A percentile compares a stretch with the other conserved stretches of the same genome.
phyloP scores from a whole-genome alignment of 108 stramenopile species.

The Stephanodiscus triporus region DNA sequence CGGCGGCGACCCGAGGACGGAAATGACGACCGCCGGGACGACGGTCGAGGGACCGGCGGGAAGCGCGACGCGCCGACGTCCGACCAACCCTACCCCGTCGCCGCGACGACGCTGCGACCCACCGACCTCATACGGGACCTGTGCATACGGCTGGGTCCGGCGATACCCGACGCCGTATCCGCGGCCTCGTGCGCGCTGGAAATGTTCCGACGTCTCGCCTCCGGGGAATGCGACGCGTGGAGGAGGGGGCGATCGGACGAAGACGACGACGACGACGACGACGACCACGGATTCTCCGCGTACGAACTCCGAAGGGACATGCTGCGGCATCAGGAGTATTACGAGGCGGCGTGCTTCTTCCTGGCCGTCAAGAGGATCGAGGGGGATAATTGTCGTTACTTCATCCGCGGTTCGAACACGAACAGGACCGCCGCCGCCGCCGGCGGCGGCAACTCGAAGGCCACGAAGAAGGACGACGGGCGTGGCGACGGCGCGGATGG shows the following conservation, averaged over 20 bases:
- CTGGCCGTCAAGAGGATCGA: slow-evolving; percentile 49
- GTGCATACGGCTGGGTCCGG: slow-evolving; percentile 38
- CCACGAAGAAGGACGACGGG: slow-evolving; percentile 9
- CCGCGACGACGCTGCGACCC: background rate
- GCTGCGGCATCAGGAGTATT: slow-evolving; percentile 34
- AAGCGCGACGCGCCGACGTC: background rate
- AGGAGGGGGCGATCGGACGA: background rate
- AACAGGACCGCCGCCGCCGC: background rate
- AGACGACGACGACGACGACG: background rate
- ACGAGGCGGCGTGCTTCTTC: slow-evolving; percentile 73
- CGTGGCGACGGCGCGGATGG: slow-evolving; percentile 1
- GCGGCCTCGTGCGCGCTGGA: slow-evolving; percentile 25
- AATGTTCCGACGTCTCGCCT: slow-evolving; percentile 20
- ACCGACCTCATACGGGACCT: slow-evolving; percentile 38
- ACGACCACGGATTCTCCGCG: background rate
- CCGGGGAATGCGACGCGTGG: background rate
- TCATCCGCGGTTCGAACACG: slow-evolving; percentile 8
- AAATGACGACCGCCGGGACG: background rate
- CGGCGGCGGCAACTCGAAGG: background rate
- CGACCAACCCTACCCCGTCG: too few species aligned
- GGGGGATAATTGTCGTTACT: slow-evolving; percentile 11
- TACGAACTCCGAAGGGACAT: slow-evolving; percentile 41
- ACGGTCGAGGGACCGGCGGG: background rate
- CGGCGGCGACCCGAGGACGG: background rate
- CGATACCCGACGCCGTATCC: slow-evolving; percentile 41